Percentiles rank a stretch among this genome's conserved stretches.
These are phyloP conservation scores for Chrysophaeum taylorii DNA, from an alignment of 352 stramenopile species.

Conservation along the genomic window DNA sequence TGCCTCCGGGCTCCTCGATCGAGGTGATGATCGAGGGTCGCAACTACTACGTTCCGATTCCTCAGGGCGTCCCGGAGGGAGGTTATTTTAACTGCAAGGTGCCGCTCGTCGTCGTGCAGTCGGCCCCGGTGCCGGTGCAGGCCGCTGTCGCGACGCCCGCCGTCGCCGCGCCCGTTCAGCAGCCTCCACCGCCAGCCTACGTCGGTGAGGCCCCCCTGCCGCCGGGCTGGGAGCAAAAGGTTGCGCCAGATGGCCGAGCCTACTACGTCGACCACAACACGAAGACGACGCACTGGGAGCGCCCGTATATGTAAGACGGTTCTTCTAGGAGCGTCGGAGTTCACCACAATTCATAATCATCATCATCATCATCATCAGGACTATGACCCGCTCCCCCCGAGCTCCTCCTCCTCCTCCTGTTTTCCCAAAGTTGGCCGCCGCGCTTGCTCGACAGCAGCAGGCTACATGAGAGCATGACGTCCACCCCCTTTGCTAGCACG, in stretches of 20 bases:
- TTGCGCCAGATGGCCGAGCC: constrained; percentile 19
- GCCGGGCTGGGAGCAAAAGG: constrained; percentile 29
- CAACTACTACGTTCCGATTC: not conserved
- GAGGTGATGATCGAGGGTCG: not conserved
- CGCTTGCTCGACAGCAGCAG: no score
- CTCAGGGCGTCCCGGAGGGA: not conserved
- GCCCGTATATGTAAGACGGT: no score
- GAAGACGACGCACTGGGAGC: constrained; percentile 24
- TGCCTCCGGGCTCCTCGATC: not conserved
- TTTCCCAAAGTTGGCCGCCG: no score
- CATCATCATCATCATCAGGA: no score
- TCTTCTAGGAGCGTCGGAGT: no score
- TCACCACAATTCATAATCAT: no score
- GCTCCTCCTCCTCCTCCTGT: no score
- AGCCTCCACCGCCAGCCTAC: no score
- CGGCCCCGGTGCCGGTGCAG: not conserved
- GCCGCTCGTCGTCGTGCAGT: not conserved
- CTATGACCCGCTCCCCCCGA: no score
- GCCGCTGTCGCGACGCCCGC: not conserved
- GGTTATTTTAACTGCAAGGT: not conserved
- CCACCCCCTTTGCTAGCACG: no score
- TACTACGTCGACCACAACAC: constrained; percentile 36
- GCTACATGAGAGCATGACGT: no score
- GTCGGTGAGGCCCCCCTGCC: no score
- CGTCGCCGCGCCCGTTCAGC: not conserved